Conservation (phyloP, 306 rosid species). For the Vachellia collinsii region DNA sequence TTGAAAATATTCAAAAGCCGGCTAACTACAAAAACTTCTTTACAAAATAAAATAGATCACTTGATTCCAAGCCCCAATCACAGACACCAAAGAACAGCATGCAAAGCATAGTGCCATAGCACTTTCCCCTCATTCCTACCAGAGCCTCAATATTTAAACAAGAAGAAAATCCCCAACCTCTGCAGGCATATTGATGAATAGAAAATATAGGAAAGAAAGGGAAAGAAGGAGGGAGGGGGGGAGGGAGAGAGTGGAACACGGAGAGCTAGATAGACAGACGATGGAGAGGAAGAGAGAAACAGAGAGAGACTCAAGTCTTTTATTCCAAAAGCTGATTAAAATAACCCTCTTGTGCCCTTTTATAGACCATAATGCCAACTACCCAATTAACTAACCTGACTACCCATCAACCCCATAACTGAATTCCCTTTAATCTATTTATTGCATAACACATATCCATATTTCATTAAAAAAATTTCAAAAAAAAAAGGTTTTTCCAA, state of each 20-base stretch:
- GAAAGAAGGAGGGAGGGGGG: too few species aligned
- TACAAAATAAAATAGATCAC: slow-evolving; percentile 17
- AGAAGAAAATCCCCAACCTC: neutral
- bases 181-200: neutral
- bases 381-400: neutral
- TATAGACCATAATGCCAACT: neutral
- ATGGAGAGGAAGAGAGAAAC: neutral
- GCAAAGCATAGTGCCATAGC: neutral
- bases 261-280: neutral
- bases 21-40: neutral
- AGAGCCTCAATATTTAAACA: neutral
- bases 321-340: neutral
- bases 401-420: neutral
- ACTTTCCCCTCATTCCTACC: neutral
- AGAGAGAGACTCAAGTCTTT: neutral
- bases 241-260: too few species aligned
- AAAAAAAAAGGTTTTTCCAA: neutral
- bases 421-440: neutral
- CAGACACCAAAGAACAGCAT: slow-evolving; percentile 14
- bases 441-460: neutral
- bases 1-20: neutral
- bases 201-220: neutral
- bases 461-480: neutral
- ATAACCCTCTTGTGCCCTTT: neutral
- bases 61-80: slow-evolving; percentile 9